A percentile compares a stretch with the other conserved stretches of the same genome.
phyloP scores from a whole-genome alignment of 495 filamentous ascomycete genomes.

The Amorphotheca resinae region DNA sequence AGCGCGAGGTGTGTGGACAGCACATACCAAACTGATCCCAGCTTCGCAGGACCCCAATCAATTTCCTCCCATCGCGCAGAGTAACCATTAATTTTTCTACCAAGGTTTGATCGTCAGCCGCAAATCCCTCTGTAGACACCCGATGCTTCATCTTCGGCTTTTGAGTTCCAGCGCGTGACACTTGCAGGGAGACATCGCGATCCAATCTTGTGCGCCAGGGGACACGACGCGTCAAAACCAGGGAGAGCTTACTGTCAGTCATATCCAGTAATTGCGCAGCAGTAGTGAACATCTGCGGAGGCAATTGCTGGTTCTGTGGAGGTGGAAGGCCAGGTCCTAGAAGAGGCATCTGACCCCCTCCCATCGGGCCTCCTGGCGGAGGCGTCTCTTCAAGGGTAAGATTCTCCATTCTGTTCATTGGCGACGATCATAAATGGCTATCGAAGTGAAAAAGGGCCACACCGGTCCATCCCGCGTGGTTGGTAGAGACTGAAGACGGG shows the following conservation, averaged over 20 bases:
- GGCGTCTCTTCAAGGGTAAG: conserved; percentile 32
- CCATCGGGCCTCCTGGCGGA: conserved; percentile 12
- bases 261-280: conserved; percentile 89
- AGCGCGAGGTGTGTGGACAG: not conserved
- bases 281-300: conserved; percentile 94
- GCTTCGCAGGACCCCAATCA: conserved; percentile 82
- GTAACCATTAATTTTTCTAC: conserved; percentile 87
- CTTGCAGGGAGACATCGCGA: too few species aligned
- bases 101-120: conserved; percentile 6
- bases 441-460: not conserved
- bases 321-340: conserved; percentile 14
- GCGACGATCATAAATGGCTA: conserved; percentile 8
- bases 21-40: conserved; percentile 94
- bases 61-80: conserved; percentile 82
- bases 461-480: conserved; percentile 17
- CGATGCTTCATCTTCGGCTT: too few species aligned
- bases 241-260: conserved; percentile 70
- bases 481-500: conserved; percentile 1
- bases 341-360: conserved; percentile 10
- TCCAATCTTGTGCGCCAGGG: too few species aligned
- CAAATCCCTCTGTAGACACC: not conserved
- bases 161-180: too few species aligned
- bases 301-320: conserved; percentile 40
- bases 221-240: not conserved
- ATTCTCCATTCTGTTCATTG: conserved; percentile 33